phyloP scores from a whole-genome alignment of 306 rosid genomes.

The Rosa chinensis region DNA sequence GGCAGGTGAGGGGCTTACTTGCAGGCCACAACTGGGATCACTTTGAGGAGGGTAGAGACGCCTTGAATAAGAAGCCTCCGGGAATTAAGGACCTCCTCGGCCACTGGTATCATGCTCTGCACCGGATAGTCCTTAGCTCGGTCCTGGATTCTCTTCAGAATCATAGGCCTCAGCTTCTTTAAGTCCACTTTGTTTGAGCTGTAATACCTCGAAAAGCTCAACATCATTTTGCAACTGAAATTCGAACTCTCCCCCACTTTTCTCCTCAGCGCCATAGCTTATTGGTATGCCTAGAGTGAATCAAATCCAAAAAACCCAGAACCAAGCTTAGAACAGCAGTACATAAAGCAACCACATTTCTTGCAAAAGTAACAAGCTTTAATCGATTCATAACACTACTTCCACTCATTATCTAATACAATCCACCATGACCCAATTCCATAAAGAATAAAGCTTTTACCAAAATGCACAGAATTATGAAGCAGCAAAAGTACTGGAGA shows the following conservation, averaged over 20 bases:
- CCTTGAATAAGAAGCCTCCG: constrained; percentile 56
- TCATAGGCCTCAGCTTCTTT: constrained; percentile 68
- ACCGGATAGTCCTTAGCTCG: constrained; percentile 61
- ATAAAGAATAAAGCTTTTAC: neutral
- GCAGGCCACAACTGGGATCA: constrained; percentile 67
- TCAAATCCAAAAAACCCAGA: constrained; percentile 4
- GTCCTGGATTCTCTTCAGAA: constrained; percentile 58
- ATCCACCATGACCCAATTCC: neutral
- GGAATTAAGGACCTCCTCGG: constrained; percentile 56
- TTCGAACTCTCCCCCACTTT: constrained; percentile 4
- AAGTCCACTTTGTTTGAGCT: constrained; percentile 9
- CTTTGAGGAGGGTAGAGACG: constrained; percentile 62
- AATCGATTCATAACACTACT: neutral
- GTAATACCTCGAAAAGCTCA: constrained; percentile 5
- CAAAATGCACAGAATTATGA: neutral
- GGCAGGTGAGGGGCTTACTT: constrained; percentile 45
- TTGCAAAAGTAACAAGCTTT: neutral
- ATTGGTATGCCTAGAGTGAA: neutral
- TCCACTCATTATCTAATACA: neutral
- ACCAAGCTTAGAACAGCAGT: neutral
- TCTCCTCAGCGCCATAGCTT: constrained; percentile 13
- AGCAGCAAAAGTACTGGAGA: neutral
- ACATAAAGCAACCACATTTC: neutral
- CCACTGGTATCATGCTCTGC: constrained; percentile 62
- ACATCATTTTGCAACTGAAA: neutral